A percentile compares a stretch with the other conserved stretches of the same genome.
phyloP scores from a whole-genome alignment of 129 eudicot genomes.

The Centella asiatica region DNA sequence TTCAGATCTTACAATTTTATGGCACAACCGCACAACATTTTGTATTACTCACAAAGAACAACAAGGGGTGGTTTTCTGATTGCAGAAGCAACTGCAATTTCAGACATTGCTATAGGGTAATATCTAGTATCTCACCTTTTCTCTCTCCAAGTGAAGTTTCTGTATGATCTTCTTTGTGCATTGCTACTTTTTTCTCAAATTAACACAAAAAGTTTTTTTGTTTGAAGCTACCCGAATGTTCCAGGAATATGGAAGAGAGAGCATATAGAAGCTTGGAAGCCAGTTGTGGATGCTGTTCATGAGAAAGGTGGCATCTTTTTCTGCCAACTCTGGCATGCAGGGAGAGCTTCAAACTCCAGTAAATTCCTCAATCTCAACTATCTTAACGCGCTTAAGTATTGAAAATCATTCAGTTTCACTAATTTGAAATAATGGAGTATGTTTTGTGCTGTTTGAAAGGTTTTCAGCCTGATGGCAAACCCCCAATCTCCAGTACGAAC shows the following conservation, averaged over 20 bases:
- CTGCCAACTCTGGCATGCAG: conserved; percentile 40
- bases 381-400: background rate
- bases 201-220: background rate
- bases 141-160: too few species aligned
- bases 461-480: conserved; percentile 41
- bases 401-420: too few species aligned
- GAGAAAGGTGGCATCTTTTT: conserved; percentile 30
- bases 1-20: too few species aligned
- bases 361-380: background rate
- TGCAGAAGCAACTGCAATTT: too few species aligned
- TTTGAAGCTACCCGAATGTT: conserved; percentile 23
- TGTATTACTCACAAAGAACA: too few species aligned
- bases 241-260: conserved; percentile 39
- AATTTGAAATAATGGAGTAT: too few species aligned
- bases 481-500: conserved; percentile 46
- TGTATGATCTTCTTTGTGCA: background rate
- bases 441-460: conserved; percentile 8
- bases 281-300: conserved; percentile 31
- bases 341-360: conserved; percentile 30
- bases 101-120: too few species aligned
- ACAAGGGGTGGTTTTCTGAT: too few species aligned
- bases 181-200: too few species aligned
- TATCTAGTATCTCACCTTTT: too few species aligned
- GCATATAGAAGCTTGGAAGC: conserved; percentile 38
- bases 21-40: too few species aligned